Conservation (phyloP, 2,329 filamentous ascomycete species). For the Cladophialophora chaetospira region DNA sequence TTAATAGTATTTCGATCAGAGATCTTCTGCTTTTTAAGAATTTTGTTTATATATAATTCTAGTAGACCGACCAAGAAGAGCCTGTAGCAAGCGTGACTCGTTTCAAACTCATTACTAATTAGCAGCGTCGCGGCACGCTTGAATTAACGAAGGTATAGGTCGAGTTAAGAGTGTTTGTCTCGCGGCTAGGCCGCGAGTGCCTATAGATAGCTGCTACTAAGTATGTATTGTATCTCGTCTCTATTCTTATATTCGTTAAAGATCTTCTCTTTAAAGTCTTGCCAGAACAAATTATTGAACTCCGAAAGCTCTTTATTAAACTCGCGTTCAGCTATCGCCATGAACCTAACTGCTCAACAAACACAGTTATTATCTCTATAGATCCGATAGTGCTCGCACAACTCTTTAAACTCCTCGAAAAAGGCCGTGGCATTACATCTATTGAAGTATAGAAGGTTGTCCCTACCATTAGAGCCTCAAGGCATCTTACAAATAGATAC, state of each 20-base stretch:
- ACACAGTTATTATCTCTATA: neutral
- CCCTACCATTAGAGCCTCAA: neutral
- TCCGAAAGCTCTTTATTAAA: neutral
- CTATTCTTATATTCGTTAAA: neutral
- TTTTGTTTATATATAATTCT: neutral
- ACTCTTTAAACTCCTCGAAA: neutral
- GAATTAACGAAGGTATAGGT: conserved; percentile 7
- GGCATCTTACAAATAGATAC: neutral
- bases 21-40: neutral
- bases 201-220: neutral
- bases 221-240: neutral
- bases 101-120: neutral
- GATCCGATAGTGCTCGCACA: neutral
- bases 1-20: neutral
- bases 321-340: neutral
- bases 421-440: neutral
- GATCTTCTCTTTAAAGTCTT: neutral
- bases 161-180: neutral
- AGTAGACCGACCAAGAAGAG: neutral
- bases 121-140: neutral
- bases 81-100: neutral
- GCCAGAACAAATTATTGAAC: neutral
- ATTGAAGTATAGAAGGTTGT: conserved; percentile 2
- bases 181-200: neutral
- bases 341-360: neutral